Evolutionary conservation across 106 monocot species (phyloP), one percentile per base, ranked within the genome.

Genomic region (Gastrodia elata): DNA sequence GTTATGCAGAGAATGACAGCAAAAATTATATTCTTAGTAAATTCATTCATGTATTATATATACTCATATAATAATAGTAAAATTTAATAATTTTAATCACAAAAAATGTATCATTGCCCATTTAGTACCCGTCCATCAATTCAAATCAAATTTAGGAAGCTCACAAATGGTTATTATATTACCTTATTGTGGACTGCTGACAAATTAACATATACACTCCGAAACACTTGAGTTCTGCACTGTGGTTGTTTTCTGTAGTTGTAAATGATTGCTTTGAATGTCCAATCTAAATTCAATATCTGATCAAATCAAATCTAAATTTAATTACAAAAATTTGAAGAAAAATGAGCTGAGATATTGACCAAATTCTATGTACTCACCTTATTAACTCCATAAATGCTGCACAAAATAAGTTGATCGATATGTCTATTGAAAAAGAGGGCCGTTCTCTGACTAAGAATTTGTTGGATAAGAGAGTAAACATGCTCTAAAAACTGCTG

Each of bases 351-450:
- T 36, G 3, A 24, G 14, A 15, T 15, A 46, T 39, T n/a, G 28
- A 24, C 39, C 43, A 18, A 5, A 10, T 41, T 35, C 7, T 68
- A 65, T 9, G 44, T 40, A 20, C 28, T 42, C 78, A 88, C 97
- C 84, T 98, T 98, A 35, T 93, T 84, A 73, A 98, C 88, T 41
- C 88, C 97, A 80, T 98, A 98, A 68, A 98, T 83, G 68, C 93
- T 85, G 74, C 97, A 98, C 22, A 98, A 76, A 43, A 98, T 91
- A 28, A 98, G 64, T 86, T 98, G 97, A 65, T 98, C 97, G 48
- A 98, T 84, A 68, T 98, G 97, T 30, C 97, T 84, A 65, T 89
- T 98, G 79, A 93, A 98, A 64, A 93, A 88, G 46, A 98, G 73
- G 55, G 79, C 43, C 14, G 87, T 93, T 40, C 76, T 73, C 35